Evolutionary conservation across 2,329 filamentous ascomycete genomes (phyloP), one percentile per base, ranked within the genome.

Genomic region (Aspergillus calidoustus): DNA sequence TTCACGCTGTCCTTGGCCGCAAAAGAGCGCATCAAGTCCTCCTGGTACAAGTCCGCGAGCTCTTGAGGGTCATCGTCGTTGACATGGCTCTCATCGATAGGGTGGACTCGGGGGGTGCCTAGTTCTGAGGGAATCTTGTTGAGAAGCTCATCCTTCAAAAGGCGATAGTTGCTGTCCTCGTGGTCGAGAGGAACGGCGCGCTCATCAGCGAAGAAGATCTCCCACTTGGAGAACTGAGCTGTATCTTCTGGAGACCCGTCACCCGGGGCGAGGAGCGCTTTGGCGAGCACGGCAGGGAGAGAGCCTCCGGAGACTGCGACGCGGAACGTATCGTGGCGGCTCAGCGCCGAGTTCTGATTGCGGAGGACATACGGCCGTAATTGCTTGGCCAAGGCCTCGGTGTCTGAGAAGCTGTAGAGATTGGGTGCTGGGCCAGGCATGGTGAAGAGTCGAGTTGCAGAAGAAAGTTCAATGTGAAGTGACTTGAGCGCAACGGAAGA

Each of bases 161-260:
- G 87, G 64, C 83, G 87, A 81, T 97, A 97, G 82, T 98, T 99
- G 82, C 93, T 97, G 82, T 99, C 94, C 68, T 87, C 85, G 80
- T 98, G 90, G 77, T 95, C 89, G 69, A 97, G 89, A 23, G 95
- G 91, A 57, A 98, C 95, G 70, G 92, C 92, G 73, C 95, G 91
- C 84, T 99, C 95, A 76, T 99, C 95, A 74, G 94, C 94, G 79
- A 97, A 98, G 85, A 98, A 99, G 74, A 99, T 92, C 73, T 98
- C 91, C 95, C 95, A 99, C 78, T 91, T 92, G 75, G 85, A 83
- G 79, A 96, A 97, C 71, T 90, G 83, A 68, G 93, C 80, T 4
- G 81, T 84, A 74, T 93, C 91, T 60, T 89, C 80, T 11, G 71
- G 66, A 43, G 75, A 77, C 53, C 79, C 82, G 63, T 82, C 77